Evolutionary conservation across 805 yeast genomes (phyloP).

Genomic region (Pichia insulana): DNA sequence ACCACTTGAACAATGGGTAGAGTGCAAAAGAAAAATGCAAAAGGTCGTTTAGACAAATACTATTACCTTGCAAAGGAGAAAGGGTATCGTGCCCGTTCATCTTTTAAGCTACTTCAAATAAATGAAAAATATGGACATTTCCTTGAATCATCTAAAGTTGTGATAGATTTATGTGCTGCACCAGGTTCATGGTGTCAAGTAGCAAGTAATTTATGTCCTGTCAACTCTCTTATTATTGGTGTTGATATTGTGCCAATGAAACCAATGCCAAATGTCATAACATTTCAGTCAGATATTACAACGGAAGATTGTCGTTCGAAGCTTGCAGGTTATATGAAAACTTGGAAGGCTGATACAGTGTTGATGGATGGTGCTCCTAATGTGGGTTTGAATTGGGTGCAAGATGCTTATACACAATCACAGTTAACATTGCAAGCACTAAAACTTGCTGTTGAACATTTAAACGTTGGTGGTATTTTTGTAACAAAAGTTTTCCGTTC

Average conservation of each 20-base stretch:
- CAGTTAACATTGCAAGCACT: conserved; percentile 91
- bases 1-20: conserved; percentile 35
- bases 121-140: conserved; percentile 96
- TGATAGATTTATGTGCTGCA: conserved; percentile 96
- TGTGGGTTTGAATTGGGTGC: conserved; percentile 99
- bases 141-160: conserved; percentile 88
- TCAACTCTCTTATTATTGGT: conserved; percentile 89
- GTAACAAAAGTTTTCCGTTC: conserved; percentile 96
- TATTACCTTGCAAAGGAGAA: conserved; percentile 94
- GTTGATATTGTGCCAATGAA: conserved; percentile 98
- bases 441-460: conserved; percentile 87
- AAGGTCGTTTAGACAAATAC: conserved; percentile 98
- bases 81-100: conserved; percentile 98
- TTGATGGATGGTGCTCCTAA: conserved; percentile 99
- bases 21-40: conserved; percentile 90
- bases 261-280: conserved; percentile 88
- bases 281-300: conserved; percentile 95
- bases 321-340: conserved; percentile 90
- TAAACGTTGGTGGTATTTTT: conserved; percentile 86
- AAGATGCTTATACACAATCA: conserved; percentile 97
- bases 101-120: conserved; percentile 89
- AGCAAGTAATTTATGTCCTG: conserved; percentile 87
- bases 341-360: conserved; percentile 98
- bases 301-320: conserved; percentile 96
- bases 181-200: conserved; percentile 99